Percentiles rank a stretch among this genome's conserved stretches.
Evolutionary conservation across 768 basidiomycete species (phyloP).

Genomic region (Paxillus rubicundulus): DNA sequence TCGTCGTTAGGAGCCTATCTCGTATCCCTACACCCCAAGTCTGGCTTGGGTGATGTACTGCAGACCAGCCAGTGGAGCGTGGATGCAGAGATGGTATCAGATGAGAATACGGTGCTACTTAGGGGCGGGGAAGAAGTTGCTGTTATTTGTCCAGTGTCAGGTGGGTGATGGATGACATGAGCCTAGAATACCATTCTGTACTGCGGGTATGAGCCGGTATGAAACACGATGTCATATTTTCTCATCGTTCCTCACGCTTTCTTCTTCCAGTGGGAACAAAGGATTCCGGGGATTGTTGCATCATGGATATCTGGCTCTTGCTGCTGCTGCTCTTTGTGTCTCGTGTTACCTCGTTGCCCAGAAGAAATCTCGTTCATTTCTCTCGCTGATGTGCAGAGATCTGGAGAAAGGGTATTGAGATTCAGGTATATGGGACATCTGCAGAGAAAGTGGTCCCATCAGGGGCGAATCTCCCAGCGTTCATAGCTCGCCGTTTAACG

Average conservation of each 20-base stretch:
- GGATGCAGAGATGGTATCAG: slow-evolving; percentile 74
- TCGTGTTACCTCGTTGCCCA: slow-evolving; percentile 1
- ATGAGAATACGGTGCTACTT: slow-evolving; percentile 46
- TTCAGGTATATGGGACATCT: not conserved
- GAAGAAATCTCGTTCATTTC: not conserved
- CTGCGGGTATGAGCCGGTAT: not conserved
- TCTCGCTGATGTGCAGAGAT: slow-evolving; percentile 16
- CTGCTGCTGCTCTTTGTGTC: slow-evolving; percentile 1
- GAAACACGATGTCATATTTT: not conserved
- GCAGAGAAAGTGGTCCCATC: not conserved
- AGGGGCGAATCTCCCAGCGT: slow-evolving; percentile 22
- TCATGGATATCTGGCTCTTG: not conserved
- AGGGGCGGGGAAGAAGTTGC: slow-evolving; percentile 76
- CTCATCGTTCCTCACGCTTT: slow-evolving; percentile 4
- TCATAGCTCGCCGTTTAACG: slow-evolving; percentile 36
- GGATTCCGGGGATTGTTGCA: not conserved
- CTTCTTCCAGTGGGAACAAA: not conserved
- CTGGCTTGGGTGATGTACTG: slow-evolving; percentile 51
- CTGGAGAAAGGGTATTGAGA: not conserved
- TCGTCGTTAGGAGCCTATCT: slow-evolving; percentile 51
- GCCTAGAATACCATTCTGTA: slow-evolving; percentile 2
- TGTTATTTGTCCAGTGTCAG: slow-evolving; percentile 80
- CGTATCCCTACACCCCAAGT: slow-evolving; percentile 51
- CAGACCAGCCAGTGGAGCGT: slow-evolving; percentile 73
- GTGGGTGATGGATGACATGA: slow-evolving; percentile 47